These are phyloP conservation scores for Galeopsis tetrahit DNA, from an alignment of 257 asterid genomes.

Conservation along the genomic window DNA sequence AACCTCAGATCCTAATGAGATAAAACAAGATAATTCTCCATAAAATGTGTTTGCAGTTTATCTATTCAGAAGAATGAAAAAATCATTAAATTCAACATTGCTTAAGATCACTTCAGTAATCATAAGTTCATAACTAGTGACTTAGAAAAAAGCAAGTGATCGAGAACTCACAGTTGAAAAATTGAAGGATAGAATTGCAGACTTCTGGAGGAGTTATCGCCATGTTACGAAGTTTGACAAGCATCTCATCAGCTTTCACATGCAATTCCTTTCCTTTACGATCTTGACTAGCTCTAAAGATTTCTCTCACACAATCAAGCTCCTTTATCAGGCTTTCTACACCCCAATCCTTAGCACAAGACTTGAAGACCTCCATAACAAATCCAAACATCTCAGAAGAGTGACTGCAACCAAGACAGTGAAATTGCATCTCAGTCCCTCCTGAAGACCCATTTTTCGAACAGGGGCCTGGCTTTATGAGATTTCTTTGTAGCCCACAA, in stretches of 20 bases:
- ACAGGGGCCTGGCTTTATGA: conserved; percentile 75
- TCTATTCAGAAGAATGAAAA: conserved; percentile 4
- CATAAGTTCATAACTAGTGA: conserved; percentile 22
- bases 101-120: conserved; percentile 23
- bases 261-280: conserved; percentile 76
- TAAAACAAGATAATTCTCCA: background rate
- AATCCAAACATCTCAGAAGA: conserved; percentile 95
- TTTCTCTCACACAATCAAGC: conserved; percentile 74
- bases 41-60: conserved; percentile 7
- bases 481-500: conserved; percentile 72
- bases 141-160: conserved; percentile 25
- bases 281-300: conserved; percentile 80
- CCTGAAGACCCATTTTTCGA: conserved; percentile 61
- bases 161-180: conserved; percentile 74
- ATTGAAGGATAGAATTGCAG: conserved; percentile 64
- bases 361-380: conserved; percentile 73
- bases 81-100: conserved; percentile 2
- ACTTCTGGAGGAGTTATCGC: conserved; percentile 71
- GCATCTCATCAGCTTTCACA: conserved; percentile 69
- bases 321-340: conserved; percentile 65
- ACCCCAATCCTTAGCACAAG: conserved; percentile 81
- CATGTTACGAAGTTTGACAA: conserved; percentile 60
- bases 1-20: conserved; percentile 22
- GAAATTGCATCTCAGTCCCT: conserved; percentile 81
- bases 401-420: conserved; percentile 84